These are phyloP conservation scores for Talaromyces proteolyticus DNA, from an alignment of 495 filamentous ascomycete genomes.

Conservation along the genomic window DNA sequence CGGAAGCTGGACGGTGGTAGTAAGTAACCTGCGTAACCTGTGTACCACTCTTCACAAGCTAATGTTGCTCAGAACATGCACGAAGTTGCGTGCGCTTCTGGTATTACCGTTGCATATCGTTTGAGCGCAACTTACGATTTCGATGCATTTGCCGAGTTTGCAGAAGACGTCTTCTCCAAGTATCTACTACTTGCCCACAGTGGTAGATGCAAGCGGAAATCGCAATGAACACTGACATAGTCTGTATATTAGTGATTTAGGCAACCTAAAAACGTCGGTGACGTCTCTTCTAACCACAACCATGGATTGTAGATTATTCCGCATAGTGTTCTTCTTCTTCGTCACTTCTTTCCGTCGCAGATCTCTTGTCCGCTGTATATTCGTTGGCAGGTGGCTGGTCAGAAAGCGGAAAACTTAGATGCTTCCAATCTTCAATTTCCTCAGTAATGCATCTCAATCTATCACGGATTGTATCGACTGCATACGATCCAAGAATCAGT, in stretches of 20 bases:
- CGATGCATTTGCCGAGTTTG: constrained; percentile 55
- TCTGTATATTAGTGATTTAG: no score
- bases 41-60: background rate
- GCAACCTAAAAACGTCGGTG: no score
- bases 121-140: constrained; percentile 75
- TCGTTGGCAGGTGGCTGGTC: constrained; percentile 16
- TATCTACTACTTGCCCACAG: constrained; percentile 50
- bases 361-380: background rate
- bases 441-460: constrained; percentile 84
- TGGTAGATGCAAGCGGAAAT: constrained; percentile 34
- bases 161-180: constrained; percentile 50
- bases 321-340: constrained; percentile 10
- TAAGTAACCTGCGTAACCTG: constrained; percentile 31
- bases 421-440: constrained; percentile 90
- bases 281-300: no score
- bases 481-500: constrained; percentile 82
- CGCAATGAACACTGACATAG: background rate
- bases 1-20: constrained; percentile 72
- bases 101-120: constrained; percentile 71
- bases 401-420: constrained; percentile 53
- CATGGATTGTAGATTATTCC: no score
- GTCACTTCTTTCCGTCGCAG: constrained; percentile 3
- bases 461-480: constrained; percentile 92
- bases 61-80: constrained; percentile 58
- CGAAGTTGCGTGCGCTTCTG: constrained; percentile 71